phyloP scores from a whole-genome alignment of 2,329 filamentous ascomycete genomes.

The Aspergillus pseudoglaucus region DNA sequence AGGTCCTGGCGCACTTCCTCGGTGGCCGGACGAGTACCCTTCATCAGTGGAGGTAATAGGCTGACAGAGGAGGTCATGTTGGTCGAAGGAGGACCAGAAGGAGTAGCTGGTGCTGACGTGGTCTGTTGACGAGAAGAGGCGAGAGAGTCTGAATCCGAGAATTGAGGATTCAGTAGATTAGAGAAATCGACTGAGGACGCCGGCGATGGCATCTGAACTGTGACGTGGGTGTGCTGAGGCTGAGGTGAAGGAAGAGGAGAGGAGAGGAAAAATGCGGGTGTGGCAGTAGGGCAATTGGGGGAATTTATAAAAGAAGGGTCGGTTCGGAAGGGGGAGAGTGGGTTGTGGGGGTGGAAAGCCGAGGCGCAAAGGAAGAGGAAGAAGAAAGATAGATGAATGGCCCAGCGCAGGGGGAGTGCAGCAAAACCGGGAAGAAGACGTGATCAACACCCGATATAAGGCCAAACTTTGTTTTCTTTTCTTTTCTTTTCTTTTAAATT shows the following conservation, averaged over 20 bases:
- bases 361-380: conserved; percentile 7
- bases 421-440: background rate
- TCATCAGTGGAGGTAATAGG: conserved; percentile 39
- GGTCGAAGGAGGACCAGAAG: conserved; percentile 21
- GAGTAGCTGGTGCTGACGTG: conserved; percentile 21
- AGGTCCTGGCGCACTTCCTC: conserved; percentile 66
- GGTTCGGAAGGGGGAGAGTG: conserved; percentile 7
- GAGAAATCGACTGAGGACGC: conserved; percentile 68
- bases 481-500: background rate
- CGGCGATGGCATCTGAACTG: conserved; percentile 66
- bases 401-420: background rate
- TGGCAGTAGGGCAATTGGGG: conserved; percentile 12
- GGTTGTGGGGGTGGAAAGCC: conserved; percentile 6
- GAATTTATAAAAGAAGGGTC: conserved; percentile 5
- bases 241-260: conserved; percentile 6
- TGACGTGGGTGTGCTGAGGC: conserved; percentile 2
- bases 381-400: background rate
- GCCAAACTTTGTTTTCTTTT: background rate
- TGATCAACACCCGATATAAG: background rate
- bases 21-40: conserved; percentile 49
- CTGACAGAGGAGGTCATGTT: conserved; percentile 40
- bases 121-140: conserved; percentile 13
- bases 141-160: conserved; percentile 16
- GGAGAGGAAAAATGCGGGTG: conserved; percentile 4
- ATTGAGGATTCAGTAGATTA: conserved; percentile 64